Evolutionary conservation across 768 basidiomycete species (phyloP), one percentile per base, ranked within the genome.

Genomic region (Cytidiella melzeri): DNA sequence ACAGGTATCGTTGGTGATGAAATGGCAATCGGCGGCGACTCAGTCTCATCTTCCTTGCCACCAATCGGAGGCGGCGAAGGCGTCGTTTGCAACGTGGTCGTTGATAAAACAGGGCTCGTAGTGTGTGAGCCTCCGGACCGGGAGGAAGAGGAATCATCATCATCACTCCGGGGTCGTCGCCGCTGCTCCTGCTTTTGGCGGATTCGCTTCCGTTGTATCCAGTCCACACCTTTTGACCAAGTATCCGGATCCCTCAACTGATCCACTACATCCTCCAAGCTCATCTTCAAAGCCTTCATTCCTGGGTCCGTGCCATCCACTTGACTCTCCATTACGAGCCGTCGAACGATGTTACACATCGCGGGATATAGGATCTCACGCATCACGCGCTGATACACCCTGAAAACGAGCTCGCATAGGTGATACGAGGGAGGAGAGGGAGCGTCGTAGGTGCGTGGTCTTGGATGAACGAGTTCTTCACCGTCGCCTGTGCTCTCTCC

Each of bases 181-280:
- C 53, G 61, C 64, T 28, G 51, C 60, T 50, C 57, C 48, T 46
- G 48, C 43, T 54, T 63, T 58, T 26, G 49, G 52, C 55, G 41
- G 45, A 79, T 76, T 49, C 67, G 59, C 53, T 71, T 67, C 47
- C 73, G 62, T 60, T 77, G 76, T 4, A 76, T 58, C 83, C 85
- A 87, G 59, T 87, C 83, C 2, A 84, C 71, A 0, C 85, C 85
- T 45, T 87, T 81, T 50, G 79, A 83, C 87, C 87, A 89, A 2
- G 81, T 68, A 23, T 69, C 72, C 28, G 81, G 76, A 52, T 83
- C 76, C 36, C 80, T 69, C 50, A 90, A 52, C 41, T 76, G 73
- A 34, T 57, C 62, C 24, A 83, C 57, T 0, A 90, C 79, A 4
- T 85, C 84, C 53, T 85, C 84, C 0, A 78, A 34, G 0, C 64